phyloP scores from a whole-genome alignment of 805 yeast genomes.

The Kregervanrija pseudodelftensis region DNA sequence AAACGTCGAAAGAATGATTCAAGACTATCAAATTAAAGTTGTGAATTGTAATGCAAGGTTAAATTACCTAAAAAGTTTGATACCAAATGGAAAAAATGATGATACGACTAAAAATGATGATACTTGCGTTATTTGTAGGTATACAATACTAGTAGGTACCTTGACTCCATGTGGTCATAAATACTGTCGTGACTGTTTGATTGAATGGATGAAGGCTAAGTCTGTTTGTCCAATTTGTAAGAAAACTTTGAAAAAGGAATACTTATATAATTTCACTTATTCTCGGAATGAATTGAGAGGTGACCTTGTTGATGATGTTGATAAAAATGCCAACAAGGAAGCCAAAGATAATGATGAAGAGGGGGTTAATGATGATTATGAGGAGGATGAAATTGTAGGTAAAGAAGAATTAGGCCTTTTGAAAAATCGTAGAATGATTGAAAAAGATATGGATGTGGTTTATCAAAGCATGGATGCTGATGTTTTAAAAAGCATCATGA shows the following conservation, averaged over 20 bases:
- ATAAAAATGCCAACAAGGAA: slow-evolving; percentile 4
- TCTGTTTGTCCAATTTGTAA: slow-evolving; percentile 81
- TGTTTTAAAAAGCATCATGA: slow-evolving; percentile 38
- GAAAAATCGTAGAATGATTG: slow-evolving; percentile 14
- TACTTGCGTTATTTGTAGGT: slow-evolving; percentile 74
- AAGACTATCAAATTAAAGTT: slow-evolving; percentile 13
- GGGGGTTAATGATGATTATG: slow-evolving; percentile 5
- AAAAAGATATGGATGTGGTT: slow-evolving; percentile 32
- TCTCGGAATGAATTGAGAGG: slow-evolving; percentile 46
- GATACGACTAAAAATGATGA: slow-evolving; percentile 30
- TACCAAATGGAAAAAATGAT: slow-evolving; percentile 12
- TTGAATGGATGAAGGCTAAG: slow-evolving; percentile 54
- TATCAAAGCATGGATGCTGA: slow-evolving; percentile 39
- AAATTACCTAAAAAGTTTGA: slow-evolving; percentile 42
- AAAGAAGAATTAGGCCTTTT: slow-evolving; percentile 19
- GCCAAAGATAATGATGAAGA: slow-evolving; percentile 1
- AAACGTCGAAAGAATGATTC: slow-evolving; percentile 11
- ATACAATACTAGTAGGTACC: slow-evolving; percentile 64
- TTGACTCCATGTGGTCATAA: slow-evolving; percentile 89
- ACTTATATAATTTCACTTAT: slow-evolving; percentile 65
- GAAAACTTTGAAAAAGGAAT: slow-evolving; percentile 35
- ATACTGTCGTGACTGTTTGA: slow-evolving; percentile 77
- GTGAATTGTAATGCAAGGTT: slow-evolving; percentile 33
- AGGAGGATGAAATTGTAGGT: slow-evolving; percentile 5
- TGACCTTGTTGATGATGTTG: slow-evolving; percentile 31